Conservation (phyloP, 2,329 filamentous ascomycete genomes). For the Cytospora chrysosperma region DNA sequence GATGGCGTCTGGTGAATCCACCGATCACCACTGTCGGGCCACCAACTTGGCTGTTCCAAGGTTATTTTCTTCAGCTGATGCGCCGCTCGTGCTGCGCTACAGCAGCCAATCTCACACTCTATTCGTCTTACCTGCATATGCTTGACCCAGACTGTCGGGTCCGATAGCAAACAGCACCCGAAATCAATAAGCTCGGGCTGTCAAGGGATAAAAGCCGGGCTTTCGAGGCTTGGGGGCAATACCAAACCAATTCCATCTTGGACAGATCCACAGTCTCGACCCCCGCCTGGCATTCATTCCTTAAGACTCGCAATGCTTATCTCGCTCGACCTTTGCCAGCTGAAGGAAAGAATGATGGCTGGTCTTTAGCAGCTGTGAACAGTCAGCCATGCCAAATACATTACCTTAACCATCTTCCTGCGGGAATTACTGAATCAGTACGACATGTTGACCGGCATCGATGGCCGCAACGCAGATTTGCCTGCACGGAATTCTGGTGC, state of each 20-base stretch:
- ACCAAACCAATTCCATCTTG: not conserved
- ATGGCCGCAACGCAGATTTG: not conserved
- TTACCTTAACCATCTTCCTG: not conserved
- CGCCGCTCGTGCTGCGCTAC: not conserved
- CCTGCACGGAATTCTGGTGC: not conserved
- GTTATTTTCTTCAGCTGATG: constrained; percentile 15
- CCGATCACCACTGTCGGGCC: not conserved
- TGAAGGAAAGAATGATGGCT: constrained; percentile 1
- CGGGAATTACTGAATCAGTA: not conserved
- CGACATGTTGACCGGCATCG: constrained; percentile 6
- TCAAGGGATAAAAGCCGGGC: not conserved
- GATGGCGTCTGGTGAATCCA: not conserved
- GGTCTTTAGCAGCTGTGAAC: constrained; percentile 2
- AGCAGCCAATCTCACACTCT: constrained; percentile 3
- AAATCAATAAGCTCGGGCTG: not conserved
- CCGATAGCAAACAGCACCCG: not conserved
- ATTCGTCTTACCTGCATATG: constrained; percentile 13
- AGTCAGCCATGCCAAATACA: not conserved
- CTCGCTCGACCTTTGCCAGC: not conserved
- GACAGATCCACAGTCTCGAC: not conserved
- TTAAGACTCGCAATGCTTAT: not conserved
- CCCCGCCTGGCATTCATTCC: constrained; percentile 1
- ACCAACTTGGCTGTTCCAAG: not conserved
- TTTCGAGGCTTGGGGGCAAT: not conserved
- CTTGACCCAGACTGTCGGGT: constrained; percentile 19